Evolutionary conservation across 768 basidiomycete species (phyloP).

Genomic region (Serendipita indica): DNA sequence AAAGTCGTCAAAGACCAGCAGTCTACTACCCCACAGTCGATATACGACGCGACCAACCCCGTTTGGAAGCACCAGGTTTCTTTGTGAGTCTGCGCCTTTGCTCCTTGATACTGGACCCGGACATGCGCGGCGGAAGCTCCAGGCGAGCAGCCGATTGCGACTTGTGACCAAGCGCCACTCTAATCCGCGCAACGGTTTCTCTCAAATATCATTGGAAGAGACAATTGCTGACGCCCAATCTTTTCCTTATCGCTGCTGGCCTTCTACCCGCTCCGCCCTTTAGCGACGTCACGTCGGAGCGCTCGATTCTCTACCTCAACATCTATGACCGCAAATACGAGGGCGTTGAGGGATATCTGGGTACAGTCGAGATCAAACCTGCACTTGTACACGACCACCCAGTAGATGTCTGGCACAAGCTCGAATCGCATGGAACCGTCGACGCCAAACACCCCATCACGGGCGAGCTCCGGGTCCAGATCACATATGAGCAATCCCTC

Average conservation of each 20-base stretch:
- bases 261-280: constrained; percentile 14
- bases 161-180: neutral
- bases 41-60: constrained; percentile 53
- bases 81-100: constrained; percentile 52
- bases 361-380: constrained; percentile 83
- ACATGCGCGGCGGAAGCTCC: neutral
- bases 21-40: neutral
- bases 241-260: constrained; percentile 14
- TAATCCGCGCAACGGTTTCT: neutral
- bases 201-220: neutral
- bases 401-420: constrained; percentile 93
- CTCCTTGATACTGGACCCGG: constrained; percentile 7
- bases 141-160: neutral
- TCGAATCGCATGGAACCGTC: constrained; percentile 5
- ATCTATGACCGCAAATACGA: constrained; percentile 76
- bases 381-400: constrained; percentile 83
- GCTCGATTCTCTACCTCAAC: constrained; percentile 69
- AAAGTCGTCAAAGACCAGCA: constrained; percentile 3
- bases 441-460: constrained; percentile 55
- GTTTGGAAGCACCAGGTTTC: constrained; percentile 99
- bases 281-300: constrained; percentile 89
- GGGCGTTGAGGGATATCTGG: constrained; percentile 77
- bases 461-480: constrained; percentile 88
- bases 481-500: constrained; percentile 83
- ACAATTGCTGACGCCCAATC: constrained; percentile 8